These are phyloP conservation scores for Hyphodiscus hymeniophilus DNA, from an alignment of 495 filamentous ascomycete species.

Conservation along the genomic window DNA sequence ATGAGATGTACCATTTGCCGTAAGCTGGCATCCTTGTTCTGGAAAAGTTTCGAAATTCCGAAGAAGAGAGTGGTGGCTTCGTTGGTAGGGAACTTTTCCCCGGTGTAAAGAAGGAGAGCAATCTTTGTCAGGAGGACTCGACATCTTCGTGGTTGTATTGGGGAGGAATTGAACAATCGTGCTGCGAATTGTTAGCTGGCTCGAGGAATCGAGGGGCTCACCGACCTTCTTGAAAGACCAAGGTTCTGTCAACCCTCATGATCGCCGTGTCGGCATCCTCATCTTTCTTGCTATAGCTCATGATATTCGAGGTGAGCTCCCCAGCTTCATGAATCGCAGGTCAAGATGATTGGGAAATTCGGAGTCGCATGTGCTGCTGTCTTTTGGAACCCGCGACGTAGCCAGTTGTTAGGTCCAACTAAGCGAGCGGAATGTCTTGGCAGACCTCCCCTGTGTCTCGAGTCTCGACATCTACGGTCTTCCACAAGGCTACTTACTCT, in stretches of 20 bases:
- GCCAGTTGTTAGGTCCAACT: slow-evolving; percentile 14
- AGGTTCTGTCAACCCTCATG: slow-evolving; percentile 95
- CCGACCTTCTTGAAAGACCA: slow-evolving; percentile 98
- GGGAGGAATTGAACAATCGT: slow-evolving; percentile 93
- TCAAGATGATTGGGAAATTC: slow-evolving; percentile 11
- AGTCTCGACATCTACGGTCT: too few relatives aligned
- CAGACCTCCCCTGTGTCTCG: neutral
- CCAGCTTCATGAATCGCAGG: slow-evolving; percentile 25
- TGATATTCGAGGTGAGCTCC: slow-evolving; percentile 33
- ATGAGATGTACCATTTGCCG: slow-evolving; percentile 99
- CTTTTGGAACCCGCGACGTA: slow-evolving; percentile 18
- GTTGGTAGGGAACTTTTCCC: slow-evolving; percentile 91
- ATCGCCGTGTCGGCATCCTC: slow-evolving; percentile 90
- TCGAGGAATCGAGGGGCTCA: slow-evolving; percentile 17
- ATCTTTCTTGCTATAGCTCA: slow-evolving; percentile 98
- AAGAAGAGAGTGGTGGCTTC: slow-evolving; percentile 99
- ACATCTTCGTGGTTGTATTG: slow-evolving; percentile 90
- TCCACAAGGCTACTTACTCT: too few relatives aligned
- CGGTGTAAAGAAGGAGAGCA: slow-evolving; percentile 90
- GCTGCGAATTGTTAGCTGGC: slow-evolving; percentile 44
- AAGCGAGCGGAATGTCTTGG: slow-evolving; percentile 20
- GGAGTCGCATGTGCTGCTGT: slow-evolving; percentile 6
- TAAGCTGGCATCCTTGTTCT: slow-evolving; percentile 96
- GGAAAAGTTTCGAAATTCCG: slow-evolving; percentile 98
- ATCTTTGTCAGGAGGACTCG: slow-evolving; percentile 96